Conservation (phyloP, 208 protist species). For the Leishmania turanica region DNA sequence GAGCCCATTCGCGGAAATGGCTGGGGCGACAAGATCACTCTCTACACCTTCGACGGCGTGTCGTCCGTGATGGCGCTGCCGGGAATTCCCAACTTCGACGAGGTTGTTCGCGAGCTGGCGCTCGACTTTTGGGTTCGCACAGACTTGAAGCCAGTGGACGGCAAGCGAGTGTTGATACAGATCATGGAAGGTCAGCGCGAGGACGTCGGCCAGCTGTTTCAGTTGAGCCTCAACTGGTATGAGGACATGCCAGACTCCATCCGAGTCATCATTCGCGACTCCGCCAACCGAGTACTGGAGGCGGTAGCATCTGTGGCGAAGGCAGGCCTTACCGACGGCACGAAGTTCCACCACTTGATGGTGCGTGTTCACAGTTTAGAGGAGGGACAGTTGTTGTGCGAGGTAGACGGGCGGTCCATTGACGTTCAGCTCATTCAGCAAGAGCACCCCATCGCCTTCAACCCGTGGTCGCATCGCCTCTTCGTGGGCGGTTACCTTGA, state of each 20-base stretch:
- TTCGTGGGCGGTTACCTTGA: slow-evolving; percentile 83
- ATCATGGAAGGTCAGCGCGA: slow-evolving; percentile 84
- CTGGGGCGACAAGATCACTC: slow-evolving; percentile 61
- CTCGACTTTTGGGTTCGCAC: slow-evolving; percentile 91
- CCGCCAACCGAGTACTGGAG: slow-evolving; percentile 87
- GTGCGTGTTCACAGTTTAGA: slow-evolving; percentile 77
- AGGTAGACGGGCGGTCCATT: slow-evolving; percentile 60
- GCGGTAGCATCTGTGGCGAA: slow-evolving; percentile 51
- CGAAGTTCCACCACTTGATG: slow-evolving; percentile 83
- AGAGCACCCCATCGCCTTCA: slow-evolving; percentile 89
- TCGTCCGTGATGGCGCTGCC: slow-evolving; percentile 79
- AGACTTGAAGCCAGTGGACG: slow-evolving; percentile 46
- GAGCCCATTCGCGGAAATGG: slow-evolving; percentile 77
- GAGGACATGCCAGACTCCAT: slow-evolving; percentile 72
- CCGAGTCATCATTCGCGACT: slow-evolving; percentile 76
- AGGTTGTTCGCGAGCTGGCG: slow-evolving; percentile 74
- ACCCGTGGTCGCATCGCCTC: slow-evolving; percentile 86
- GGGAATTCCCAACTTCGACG: slow-evolving; percentile 84
- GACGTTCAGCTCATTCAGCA: slow-evolving; percentile 80
- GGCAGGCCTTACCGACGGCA: slow-evolving; percentile 21
- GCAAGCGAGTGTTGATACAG: slow-evolving; percentile 71
- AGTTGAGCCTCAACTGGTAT: slow-evolving; percentile 78
- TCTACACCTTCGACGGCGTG: slow-evolving; percentile 77
- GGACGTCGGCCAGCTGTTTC: slow-evolving; percentile 82
- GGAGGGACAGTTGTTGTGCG: slow-evolving; percentile 66